Conservation (phyloP, 495 filamentous ascomycete species). For the Annulohypoxylon stygium region DNA sequence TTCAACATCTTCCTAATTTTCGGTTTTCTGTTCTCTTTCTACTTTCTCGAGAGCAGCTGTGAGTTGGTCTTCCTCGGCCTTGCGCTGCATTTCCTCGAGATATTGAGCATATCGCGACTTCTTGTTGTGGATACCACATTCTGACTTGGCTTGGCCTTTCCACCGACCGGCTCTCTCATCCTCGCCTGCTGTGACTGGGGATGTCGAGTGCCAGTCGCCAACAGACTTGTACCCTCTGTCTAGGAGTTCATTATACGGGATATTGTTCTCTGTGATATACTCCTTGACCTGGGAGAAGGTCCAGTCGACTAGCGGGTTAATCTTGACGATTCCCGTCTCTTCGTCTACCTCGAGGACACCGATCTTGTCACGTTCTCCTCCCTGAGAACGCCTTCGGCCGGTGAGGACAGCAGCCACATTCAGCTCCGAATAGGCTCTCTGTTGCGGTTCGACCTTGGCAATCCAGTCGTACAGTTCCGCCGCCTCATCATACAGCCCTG, state of each 20-base stretch:
- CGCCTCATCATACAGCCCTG: conserved; percentile 86
- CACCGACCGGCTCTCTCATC: conserved; percentile 97
- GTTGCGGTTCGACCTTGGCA: conserved; percentile 96
- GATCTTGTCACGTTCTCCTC: conserved; percentile 89
- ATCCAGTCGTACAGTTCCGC: conserved; percentile 94
- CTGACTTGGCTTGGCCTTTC: conserved; percentile 94
- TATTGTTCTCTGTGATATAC: conserved; percentile 85
- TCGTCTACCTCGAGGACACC: conserved; percentile 94
- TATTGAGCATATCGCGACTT: conserved; percentile 91
- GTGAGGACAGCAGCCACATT: conserved; percentile 93
- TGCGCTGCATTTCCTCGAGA: conserved; percentile 77
- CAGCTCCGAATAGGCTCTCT: conserved; percentile 90
- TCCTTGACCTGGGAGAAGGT: conserved; percentile 87
- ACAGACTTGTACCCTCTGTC: conserved; percentile 96
- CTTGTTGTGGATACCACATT: conserved; percentile 99
- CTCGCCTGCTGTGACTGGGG: conserved; percentile 88
- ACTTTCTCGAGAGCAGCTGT: conserved; percentile 53
- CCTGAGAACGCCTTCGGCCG: conserved; percentile 92
- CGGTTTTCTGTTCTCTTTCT: conserved; percentile 41
- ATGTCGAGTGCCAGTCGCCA: conserved; percentile 97
- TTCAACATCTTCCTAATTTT: conserved; percentile 7
- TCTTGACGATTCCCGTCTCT: conserved; percentile 86
- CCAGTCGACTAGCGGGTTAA: conserved; percentile 99
- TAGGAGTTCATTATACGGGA: conserved; percentile 93
- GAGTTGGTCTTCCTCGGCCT: conserved; percentile 74